Conservation (phyloP, 2,329 filamentous ascomycete genomes). For the Nigrograna mackinnonii region DNA sequence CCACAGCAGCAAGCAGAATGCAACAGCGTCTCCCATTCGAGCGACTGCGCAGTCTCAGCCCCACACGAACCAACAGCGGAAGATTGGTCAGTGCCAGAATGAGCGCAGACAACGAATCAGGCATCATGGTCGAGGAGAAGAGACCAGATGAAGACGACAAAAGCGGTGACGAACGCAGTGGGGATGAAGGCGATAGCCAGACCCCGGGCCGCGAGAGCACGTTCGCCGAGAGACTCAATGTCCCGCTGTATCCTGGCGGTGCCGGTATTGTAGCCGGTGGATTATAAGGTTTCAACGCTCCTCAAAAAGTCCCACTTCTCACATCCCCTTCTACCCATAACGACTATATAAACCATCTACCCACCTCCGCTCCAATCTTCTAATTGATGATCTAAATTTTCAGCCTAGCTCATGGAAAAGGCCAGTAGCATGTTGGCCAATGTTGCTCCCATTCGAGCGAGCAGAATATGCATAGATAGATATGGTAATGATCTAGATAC, state of each 20-base stretch:
- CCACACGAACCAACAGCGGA: conserved; percentile 28
- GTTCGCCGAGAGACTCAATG: conserved; percentile 11
- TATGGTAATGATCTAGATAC: too few relatives aligned
- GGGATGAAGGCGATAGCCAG: conserved; percentile 2
- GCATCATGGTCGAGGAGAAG: conserved; percentile 47
- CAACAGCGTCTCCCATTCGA: conserved; percentile 18
- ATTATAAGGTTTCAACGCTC: too few relatives aligned
- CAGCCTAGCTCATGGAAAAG: too few relatives aligned
- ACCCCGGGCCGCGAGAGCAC: conserved; percentile 1
- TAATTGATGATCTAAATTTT: too few relatives aligned
- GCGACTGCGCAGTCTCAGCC: conserved; percentile 35
- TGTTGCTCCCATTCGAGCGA: too few relatives aligned
- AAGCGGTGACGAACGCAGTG: conserved; percentile 27
- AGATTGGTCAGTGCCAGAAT: conserved; percentile 20
- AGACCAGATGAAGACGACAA: conserved; percentile 42
- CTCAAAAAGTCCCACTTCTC: too few relatives aligned
- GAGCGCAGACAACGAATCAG: conserved; percentile 21
- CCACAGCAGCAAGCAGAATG: conserved; percentile 33
- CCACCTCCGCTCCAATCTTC: too few relatives aligned
- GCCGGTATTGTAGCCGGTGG: conserved; percentile 3
- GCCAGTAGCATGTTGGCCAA: too few relatives aligned
- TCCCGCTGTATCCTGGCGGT: conserved; percentile 10
- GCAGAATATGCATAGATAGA: too few relatives aligned
- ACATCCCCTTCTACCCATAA: too few relatives aligned
- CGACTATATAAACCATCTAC: too few relatives aligned